Evolutionary conservation across 2,329 filamentous ascomycete genomes (phyloP), one percentile per base, ranked within the genome.

Genomic region (Ophiocordyceps camponoti-leonardi): DNA sequence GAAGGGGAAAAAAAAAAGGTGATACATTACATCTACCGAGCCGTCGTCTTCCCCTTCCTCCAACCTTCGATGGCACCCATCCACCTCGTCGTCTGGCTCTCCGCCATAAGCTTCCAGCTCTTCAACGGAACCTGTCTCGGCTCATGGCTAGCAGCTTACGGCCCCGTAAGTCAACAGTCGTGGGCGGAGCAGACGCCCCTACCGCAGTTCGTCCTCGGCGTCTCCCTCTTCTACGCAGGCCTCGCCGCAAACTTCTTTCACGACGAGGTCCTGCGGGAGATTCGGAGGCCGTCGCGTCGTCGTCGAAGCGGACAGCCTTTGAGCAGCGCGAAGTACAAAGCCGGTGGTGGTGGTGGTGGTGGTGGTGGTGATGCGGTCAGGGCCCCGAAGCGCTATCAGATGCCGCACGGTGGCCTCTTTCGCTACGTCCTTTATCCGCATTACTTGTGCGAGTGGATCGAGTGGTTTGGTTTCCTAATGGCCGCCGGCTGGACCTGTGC

Each of bases 401-500:
- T 98, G 45, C 92, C 92, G 0, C 69, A 85, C 56, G 81, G 81
- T 44, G 87, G 88, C 1, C 64, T 94, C 44, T 98, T 96, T 64
- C 71, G 73, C 52, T 81, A 79, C 55, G 75, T 94, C 58, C 71
- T 96, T 48, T 94, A 82, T 61, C 87, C 92, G 52, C 92, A 98
- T 61, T 98, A 95, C 61, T 70, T 94, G n/a, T 83, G 81, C 58
- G 92, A 98, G 66, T 98, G 92, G 92, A 61, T 94, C 45, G 92
- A 98, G 69, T 98, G 92, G 92, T 62, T 74, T 4, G 92, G 92
- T 0, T 98, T 87, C 61, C 87, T 81, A 69, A 74, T 94, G 61
- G 74, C 83, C 53, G 74, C 80, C 47, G 79, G 79, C 1, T 74
- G 69, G 65, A 63, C 66, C 5, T 86, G 81, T 57, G 66, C 77